These are phyloP conservation scores for Pythium sp. DNA, from an alignment of 352 stramenopile species.

Conservation along the genomic window DNA sequence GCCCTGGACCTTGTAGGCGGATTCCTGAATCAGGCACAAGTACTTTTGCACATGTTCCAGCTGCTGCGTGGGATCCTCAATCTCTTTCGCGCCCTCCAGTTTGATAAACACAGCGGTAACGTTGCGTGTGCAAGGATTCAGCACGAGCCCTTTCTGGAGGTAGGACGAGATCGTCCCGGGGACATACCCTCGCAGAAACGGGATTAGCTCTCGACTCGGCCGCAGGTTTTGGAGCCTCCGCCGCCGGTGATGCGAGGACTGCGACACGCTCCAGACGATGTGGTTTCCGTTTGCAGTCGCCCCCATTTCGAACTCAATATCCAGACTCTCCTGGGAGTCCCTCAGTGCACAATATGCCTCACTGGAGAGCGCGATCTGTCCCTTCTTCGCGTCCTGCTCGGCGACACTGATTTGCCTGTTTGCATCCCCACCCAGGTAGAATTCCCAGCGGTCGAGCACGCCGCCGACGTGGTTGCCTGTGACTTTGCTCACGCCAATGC, in stretches of 20 bases:
- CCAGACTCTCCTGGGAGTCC: constrained; percentile 20
- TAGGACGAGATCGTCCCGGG: constrained; percentile 67
- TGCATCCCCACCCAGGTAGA: constrained; percentile 81
- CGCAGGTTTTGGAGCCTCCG: constrained; percentile 12
- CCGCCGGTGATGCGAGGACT: constrained; percentile 15
- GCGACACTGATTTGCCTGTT: constrained; percentile 78
- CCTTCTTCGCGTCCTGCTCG: constrained; percentile 64
- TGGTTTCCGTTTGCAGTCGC: constrained; percentile 45
- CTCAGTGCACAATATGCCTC: constrained; percentile 46
- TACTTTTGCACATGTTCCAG: constrained; percentile 56
- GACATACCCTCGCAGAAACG: constrained; percentile 63
- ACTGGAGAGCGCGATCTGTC: constrained; percentile 68
- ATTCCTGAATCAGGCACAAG: constrained; percentile 69
- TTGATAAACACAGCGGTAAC: constrained; percentile 76
- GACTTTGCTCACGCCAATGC: constrained; percentile 74
- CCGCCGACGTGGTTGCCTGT: constrained; percentile 82
- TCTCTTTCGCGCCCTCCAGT: constrained; percentile 52
- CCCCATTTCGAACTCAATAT: constrained; percentile 22
- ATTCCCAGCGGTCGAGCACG: constrained; percentile 83
- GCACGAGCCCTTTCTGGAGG: constrained; percentile 55
- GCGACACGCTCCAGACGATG: constrained; percentile 29
- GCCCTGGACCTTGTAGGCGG: constrained; percentile 74
- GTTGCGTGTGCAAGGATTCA: constrained; percentile 66
- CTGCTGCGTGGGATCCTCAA: constrained; percentile 35
- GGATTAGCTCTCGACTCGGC: constrained; percentile 41